Percentiles rank a stretch among this genome's conserved stretches.
These are phyloP conservation scores for Capronia americana DNA, from an alignment of 2,329 filamentous ascomycete genomes.

Conservation along the genomic window DNA sequence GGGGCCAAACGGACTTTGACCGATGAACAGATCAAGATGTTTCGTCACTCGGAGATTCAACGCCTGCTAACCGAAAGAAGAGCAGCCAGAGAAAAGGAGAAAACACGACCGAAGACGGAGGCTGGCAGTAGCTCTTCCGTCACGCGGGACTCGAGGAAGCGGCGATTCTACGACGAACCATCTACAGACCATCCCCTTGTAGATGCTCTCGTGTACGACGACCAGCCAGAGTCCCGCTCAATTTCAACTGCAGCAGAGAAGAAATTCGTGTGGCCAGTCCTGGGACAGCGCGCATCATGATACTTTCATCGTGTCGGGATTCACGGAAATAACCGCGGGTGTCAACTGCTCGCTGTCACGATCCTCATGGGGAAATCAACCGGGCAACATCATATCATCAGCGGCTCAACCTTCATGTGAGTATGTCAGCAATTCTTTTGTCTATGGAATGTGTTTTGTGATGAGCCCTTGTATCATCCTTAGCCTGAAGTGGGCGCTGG, in stretches of 20 bases:
- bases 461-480: constrained; percentile 98
- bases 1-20: constrained; percentile 88
- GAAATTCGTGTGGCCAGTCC: constrained; percentile 37
- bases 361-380: background rate
- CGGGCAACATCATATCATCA: background rate
- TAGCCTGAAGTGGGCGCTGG: constrained; percentile 70
- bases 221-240: constrained; percentile 18
- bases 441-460: constrained; percentile 51
- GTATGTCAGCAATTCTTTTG: constrained; percentile 25
- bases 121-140: constrained; percentile 3
- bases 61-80: constrained; percentile 64
- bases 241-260: constrained; percentile 14
- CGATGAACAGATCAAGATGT: constrained; percentile 88
- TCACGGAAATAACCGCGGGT: background rate
- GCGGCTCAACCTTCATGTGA: background rate
- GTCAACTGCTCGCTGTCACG: background rate
- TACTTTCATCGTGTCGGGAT: background rate
- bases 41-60: constrained; percentile 86
- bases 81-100: constrained; percentile 24
- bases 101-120: constrained; percentile 22
- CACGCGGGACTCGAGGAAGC: constrained; percentile 17
- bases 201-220: constrained; percentile 35
- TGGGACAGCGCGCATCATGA: constrained; percentile 16
- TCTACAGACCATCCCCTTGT: constrained; percentile 7
- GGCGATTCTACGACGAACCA: constrained; percentile 26